A percentile compares a stretch with the other conserved stretches of the same genome.
Conservation (phyloP, 202 grass and related monocot species). For the Alloteropsis angusta region DNA sequence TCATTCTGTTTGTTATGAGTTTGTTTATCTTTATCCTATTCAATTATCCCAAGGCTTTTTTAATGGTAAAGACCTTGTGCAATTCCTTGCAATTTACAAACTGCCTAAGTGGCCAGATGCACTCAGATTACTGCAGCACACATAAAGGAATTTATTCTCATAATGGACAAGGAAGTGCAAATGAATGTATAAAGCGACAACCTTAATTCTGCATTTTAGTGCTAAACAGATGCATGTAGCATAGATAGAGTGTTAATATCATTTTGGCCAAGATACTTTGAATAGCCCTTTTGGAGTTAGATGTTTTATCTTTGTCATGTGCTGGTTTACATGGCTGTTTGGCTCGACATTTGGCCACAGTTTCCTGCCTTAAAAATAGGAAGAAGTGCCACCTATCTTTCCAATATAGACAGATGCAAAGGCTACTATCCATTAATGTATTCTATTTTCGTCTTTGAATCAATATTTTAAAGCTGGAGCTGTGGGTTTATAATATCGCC, state of each 20-base stretch:
- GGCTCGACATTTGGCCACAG: background rate
- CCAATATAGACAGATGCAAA: background rate
- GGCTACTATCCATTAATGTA: background rate
- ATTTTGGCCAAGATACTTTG: background rate
- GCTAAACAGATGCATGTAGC: background rate
- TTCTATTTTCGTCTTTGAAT: background rate
- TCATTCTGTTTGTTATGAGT: background rate
- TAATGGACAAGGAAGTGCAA: background rate
- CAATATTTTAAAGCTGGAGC: background rate
- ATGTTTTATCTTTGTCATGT: background rate
- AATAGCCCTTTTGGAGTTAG: background rate
- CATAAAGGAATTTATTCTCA: background rate
- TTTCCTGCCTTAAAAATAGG: background rate
- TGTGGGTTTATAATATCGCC: background rate
- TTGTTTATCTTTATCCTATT: conserved; percentile 2
- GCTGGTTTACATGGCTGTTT: background rate
- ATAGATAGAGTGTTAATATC: background rate
- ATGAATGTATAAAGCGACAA: background rate
- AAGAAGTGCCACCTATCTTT: background rate
- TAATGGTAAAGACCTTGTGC: background rate
- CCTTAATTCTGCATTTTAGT: background rate
- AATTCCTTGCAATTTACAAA: background rate
- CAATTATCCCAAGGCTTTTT: background rate
- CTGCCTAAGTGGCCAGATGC: background rate
- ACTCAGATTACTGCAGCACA: background rate